Base-by-base conservation (phyloP, 2,329 filamentous ascomycete species). In the Teratosphaeria pseudoeucalypti region DNA sequence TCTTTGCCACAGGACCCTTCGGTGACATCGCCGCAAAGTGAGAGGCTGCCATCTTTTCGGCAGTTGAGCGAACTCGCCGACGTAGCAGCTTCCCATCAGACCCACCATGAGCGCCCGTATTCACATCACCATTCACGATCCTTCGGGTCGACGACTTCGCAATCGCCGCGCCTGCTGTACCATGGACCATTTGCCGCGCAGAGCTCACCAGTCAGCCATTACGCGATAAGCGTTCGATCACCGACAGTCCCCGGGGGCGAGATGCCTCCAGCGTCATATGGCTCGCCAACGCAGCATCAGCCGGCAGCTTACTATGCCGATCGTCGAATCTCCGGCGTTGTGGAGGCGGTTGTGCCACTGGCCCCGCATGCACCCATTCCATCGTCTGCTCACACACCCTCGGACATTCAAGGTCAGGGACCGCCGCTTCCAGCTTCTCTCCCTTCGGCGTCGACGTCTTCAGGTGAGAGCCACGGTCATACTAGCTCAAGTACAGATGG, bases 51-150 rank as follows among this genome's bases (percentile, higher is more conserved):
- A 11, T 68, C 70, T 0, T 70, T 73, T 39, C 65, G 62, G 26
- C 69, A 73, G 54, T 57, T 72, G 39, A 72, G 64, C n/a, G 64
- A 68, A 47, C 66, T 71, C 49, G 68, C 68, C 12, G 68, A 71
- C 47, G 65, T 62, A 23, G 68, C 63, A 11, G 63, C 63, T 0
- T 64, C 67, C 49, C 65, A 68, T 27, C 64, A 64, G 32, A 34
- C 63, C 23, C 64, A 62, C 26, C 52, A 54, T 53, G 63, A 60
- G 54, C 63, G 62, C 23, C 54, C 62, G 43, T 58, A 64, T 29
- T 57, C 63, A 16, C 69, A 66, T 27, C 64, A 67, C 23, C 67
- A 70, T 47, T 65, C 65, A 39, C 65, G 64, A 16, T 69, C 70
- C 10, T 63, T 68, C 57, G 64, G 65, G 26, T 70, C 71, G 26